Conservation (phyloP, 108 stramenopile species). For the Cyclotella baltica region DNA sequence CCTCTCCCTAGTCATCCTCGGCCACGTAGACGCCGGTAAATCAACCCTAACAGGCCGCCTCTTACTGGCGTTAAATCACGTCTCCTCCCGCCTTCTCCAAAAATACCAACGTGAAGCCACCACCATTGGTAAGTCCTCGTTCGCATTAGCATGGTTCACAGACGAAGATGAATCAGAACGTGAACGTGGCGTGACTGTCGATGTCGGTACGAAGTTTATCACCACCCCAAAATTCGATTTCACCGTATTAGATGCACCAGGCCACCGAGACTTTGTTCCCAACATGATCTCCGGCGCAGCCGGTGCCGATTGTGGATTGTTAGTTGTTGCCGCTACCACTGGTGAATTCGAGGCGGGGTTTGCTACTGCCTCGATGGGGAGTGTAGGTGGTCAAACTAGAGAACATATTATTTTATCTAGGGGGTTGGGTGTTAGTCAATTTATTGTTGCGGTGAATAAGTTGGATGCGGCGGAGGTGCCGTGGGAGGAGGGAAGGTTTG, state of each 20-base stretch:
- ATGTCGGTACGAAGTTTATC: conserved; percentile 64
- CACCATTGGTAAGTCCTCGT: conserved; percentile 75
- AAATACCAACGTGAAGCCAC: conserved; percentile 68
- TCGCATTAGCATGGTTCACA: conserved; percentile 82
- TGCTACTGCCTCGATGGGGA: conserved; percentile 13
- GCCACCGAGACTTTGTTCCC: conserved; percentile 59
- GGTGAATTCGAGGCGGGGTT: conserved; percentile 88
- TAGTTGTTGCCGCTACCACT: conserved; percentile 81
- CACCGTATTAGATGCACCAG: conserved; percentile 68
- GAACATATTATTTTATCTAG: conserved; percentile 84
- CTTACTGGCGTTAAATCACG: conserved; percentile 64
- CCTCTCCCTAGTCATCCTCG: conserved; percentile 56
- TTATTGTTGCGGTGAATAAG: conserved; percentile 89
- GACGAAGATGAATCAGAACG: conserved; percentile 75
- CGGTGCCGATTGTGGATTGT: conserved; percentile 78
- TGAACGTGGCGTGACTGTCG: conserved; percentile 82
- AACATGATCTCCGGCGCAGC: conserved; percentile 65
- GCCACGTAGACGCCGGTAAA: conserved; percentile 87
- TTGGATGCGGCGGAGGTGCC: conserved; percentile 75
- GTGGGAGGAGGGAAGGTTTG: conserved; percentile 68
- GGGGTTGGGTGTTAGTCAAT: conserved; percentile 78
- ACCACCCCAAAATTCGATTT: conserved; percentile 39
- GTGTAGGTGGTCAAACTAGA: conserved; percentile 71
- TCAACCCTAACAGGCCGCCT: conserved; percentile 81
- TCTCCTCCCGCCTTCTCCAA: conserved; percentile 60